Evolutionary conservation across 345 rosid genomes (phyloP).

Genomic region (Boechera stricta): DNA sequence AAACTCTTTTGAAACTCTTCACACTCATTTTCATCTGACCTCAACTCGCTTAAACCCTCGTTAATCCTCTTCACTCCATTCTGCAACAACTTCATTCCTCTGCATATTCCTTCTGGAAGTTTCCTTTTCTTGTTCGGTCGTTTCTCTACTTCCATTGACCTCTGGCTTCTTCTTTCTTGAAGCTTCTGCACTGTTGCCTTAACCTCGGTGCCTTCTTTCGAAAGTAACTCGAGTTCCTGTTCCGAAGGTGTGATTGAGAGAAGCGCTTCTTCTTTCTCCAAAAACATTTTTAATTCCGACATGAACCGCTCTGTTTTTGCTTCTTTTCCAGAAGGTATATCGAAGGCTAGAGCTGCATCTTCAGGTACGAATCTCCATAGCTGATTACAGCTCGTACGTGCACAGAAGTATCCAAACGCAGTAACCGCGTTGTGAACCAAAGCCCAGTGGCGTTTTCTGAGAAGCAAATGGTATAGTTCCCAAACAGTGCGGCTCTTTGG

Average conservation of each 20-base stretch:
- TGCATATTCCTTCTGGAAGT: slow-evolving; percentile 73
- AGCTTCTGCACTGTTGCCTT: slow-evolving; percentile 51
- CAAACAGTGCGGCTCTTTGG: slow-evolving; percentile 68
- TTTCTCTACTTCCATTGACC: slow-evolving; percentile 36
- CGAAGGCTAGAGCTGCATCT: slow-evolving; percentile 84
- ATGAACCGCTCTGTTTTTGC: slow-evolving; percentile 70
- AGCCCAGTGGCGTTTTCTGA: slow-evolving; percentile 85
- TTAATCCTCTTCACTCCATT: slow-evolving; percentile 69
- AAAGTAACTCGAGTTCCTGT: slow-evolving; percentile 61
- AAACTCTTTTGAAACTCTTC: slow-evolving; percentile 64
- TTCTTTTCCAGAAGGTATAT: slow-evolving; percentile 59
- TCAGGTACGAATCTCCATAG: slow-evolving; percentile 90
- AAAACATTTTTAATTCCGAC: slow-evolving; percentile 77
- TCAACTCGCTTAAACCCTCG: slow-evolving; percentile 70
- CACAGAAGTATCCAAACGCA: slow-evolving; percentile 86
- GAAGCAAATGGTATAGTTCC: slow-evolving; percentile 79
- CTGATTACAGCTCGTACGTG: slow-evolving; percentile 75
- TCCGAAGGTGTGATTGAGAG: slow-evolving; percentile 37
- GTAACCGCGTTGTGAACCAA: slow-evolving; percentile 69
- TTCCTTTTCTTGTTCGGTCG: slow-evolving; percentile 74
- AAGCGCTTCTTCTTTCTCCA: slow-evolving; percentile 80
- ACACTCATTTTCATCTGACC: slow-evolving; percentile 49
- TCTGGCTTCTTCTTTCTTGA: slow-evolving; percentile 42
- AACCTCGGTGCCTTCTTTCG: slow-evolving; percentile 62
- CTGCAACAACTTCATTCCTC: slow-evolving; percentile 78